These are phyloP conservation scores for Sordaria brevicollis DNA, from an alignment of 495 filamentous ascomycete genomes.

Conservation along the genomic window DNA sequence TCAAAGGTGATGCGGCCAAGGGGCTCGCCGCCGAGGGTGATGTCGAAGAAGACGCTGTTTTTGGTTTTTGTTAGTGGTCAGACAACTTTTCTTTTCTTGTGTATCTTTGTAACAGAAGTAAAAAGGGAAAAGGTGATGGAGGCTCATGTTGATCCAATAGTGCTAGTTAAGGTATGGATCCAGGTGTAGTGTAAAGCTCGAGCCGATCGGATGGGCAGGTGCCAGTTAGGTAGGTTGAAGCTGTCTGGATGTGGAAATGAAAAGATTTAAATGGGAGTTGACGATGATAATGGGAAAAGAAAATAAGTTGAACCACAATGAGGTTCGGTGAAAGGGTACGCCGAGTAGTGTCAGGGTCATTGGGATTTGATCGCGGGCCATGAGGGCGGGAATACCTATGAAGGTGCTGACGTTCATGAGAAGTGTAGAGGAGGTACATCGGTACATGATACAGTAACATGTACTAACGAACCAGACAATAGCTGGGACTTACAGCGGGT, in stretches of 20 bases:
- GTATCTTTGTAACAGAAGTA: too few relatives aligned
- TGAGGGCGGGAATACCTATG: background rate
- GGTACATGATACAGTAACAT: background rate
- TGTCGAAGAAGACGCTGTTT: conserved; percentile 78
- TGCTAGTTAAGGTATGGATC: too few relatives aligned
- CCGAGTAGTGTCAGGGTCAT: too few relatives aligned
- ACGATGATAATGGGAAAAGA: background rate
- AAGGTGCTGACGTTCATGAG: background rate
- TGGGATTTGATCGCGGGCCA: background rate
- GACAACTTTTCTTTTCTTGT: conserved; percentile 1
- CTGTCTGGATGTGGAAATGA: too few relatives aligned
- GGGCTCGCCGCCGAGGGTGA: conserved; percentile 80
- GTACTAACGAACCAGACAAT: background rate
- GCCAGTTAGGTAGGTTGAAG: too few relatives aligned
- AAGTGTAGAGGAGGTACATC: background rate
- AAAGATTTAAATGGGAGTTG: too few relatives aligned
- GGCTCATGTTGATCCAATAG: too few relatives aligned
- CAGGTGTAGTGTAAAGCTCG: too few relatives aligned
- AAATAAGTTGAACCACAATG: background rate
- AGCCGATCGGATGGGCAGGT: too few relatives aligned
- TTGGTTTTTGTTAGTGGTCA: conserved; percentile 1
- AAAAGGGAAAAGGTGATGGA: background rate
- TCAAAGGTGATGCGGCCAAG: conserved; percentile 91
- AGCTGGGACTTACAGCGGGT: conserved; percentile 38
- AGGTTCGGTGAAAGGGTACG: too few relatives aligned